Conservation (phyloP, 768 basidiomycete genomes). For the Psilocybe subaeruginosa region DNA sequence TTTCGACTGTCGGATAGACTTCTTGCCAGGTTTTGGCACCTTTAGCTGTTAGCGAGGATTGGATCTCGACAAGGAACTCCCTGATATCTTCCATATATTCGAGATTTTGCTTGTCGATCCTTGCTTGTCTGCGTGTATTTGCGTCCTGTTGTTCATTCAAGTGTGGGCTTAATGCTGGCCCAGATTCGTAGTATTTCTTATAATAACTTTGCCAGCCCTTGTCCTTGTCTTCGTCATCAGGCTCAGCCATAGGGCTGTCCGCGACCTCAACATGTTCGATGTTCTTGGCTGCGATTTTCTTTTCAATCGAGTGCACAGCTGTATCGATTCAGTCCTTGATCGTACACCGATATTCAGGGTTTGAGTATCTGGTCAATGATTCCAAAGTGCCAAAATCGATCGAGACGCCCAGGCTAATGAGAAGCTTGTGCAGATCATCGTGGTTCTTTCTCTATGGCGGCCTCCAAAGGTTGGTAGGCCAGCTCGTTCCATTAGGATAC, state of each 20-base stretch:
- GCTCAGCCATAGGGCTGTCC: constrained; percentile 1
- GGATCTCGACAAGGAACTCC: constrained; percentile 37
- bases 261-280: background rate
- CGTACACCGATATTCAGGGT: constrained; percentile 24
- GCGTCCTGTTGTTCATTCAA: background rate
- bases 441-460: constrained; percentile 33
- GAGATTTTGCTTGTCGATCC: constrained; percentile 8
- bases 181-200: constrained; percentile 2
- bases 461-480: constrained; percentile 38
- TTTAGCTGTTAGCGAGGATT: constrained; percentile 31
- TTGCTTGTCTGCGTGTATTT: background rate
- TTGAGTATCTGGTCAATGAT: constrained; percentile 21
- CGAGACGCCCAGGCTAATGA: constrained; percentile 39
- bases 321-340: constrained; percentile 43
- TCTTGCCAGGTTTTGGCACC: constrained; percentile 48
- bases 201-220: constrained; percentile 12
- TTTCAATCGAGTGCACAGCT: constrained; percentile 26
- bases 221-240: constrained; percentile 7
- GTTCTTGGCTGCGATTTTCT: constrained; percentile 25
- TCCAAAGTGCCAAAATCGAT: constrained; percentile 34
- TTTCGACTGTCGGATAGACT: constrained; percentile 32
- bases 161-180: background rate
- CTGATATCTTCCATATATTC: constrained; percentile 27
- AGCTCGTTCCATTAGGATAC: constrained; percentile 27
- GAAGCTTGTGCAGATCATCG: constrained; percentile 41